Evolutionary conservation across 768 basidiomycete genomes (phyloP), one percentile per base, ranked within the genome.

Genomic region (Phanerochaete sordida): DNA sequence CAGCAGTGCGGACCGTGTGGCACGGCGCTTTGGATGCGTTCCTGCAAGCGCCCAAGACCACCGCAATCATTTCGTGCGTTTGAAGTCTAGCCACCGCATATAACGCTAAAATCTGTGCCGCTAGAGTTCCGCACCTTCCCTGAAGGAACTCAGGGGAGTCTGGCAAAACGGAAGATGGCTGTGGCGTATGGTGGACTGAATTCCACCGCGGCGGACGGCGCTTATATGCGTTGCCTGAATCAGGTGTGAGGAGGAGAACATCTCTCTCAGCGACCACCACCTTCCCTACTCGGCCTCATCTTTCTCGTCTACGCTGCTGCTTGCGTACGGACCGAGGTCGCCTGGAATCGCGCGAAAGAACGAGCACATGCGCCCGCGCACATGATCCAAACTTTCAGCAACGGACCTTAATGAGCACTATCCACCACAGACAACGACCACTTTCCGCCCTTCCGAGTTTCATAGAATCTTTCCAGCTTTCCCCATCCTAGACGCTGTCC

Each of bases 401-500:
- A n/a, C 51, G 43, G 37, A 45, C 30, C 57, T 59, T 52, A 35
- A 45, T 43, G 51, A 50, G 15, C 30, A 12, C 12, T 53, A 31
- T 15, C 51, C 9, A 53, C 12, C 21, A 3, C 21, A 12, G 6
- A n/a, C 44, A 46, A 24, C 44, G 39, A 28, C 53, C 47, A 35
- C 60, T 61, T 55, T 61, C 46, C 55, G 45, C 33, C 9, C 39
- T 43, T 43, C 21, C 26, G 31, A 21, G 19, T 13, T 61, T 61
- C 60, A 61, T 61, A 61, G 60, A 61, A 61, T 31, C 46, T 23
- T 56, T 57, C 60, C 43, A 35, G 35, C 4, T 19, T 43, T 43
- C 39, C 39, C 19, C 15, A 8, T 60, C 50, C 51, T 35, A 13
- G 8, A 4, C 35, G 6, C 43, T 39, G 7, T 31, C 51, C 23